Evolutionary conservation across 2,329 filamentous ascomycete species (phyloP), one percentile per base, ranked within the genome.

Genomic region (Pseudohalonectria lignicola): DNA sequence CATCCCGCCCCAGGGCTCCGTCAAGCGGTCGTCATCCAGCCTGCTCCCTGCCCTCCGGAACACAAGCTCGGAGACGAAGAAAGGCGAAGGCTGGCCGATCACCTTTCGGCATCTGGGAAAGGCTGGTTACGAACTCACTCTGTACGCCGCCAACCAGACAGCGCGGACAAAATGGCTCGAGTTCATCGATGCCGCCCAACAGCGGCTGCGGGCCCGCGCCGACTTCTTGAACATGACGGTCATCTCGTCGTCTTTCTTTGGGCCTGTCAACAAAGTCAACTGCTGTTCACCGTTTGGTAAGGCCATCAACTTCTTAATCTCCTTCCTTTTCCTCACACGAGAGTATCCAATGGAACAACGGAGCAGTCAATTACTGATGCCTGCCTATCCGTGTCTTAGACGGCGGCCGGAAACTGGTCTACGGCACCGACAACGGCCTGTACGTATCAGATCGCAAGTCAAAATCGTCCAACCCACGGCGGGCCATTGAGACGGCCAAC

Each of bases 101-200:
- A 96, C 90, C 2, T 98, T 98, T 69, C 81, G 85, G 49, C 87
- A 95, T 67, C 72, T 98, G 42, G 92, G 92, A 35, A 95, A 94
- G 61, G 88, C 87, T 39, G 92, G 90, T 23, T 98, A 95, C 54
- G 90, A 95, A 56, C 67, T 87, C 51, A 92, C 88, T 4, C 70
- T 98, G 4, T 96, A 82, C 59, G 90, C 87, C 34, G 79, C 82
- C 9, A 93, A 86, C 42, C 81, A 86, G 49, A 82, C 86, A 8
- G 85, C 86, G 19, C 76, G 92, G 41, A 86, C 90, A 57, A 98
- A 96, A 61, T 98, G 92, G 82, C 86, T 98, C 55, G 88, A 98
- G 62, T 81, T 86, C 53, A 95, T 98, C 50, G 86, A 94, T 52
- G 74, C 79, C 36, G 87, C 94, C 47, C 93, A 98, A 59, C 79